phyloP scores from a whole-genome alignment of 2,329 filamentous ascomycete species.

The Aspergillus brasiliensis region DNA sequence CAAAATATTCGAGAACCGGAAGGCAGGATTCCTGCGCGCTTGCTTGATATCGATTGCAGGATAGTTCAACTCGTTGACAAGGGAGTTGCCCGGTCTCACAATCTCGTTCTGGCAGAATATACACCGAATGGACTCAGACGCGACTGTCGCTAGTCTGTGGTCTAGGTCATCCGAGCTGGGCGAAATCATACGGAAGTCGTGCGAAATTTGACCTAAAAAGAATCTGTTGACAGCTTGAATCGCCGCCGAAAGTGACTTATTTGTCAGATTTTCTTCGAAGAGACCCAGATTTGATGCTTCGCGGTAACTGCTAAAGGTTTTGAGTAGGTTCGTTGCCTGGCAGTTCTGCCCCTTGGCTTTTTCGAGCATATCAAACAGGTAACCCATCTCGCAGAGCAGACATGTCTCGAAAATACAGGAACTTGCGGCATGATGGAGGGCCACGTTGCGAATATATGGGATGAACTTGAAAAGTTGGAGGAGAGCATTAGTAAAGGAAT shows the following conservation, averaged over 20 bases:
- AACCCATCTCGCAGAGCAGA: conserved; percentile 90
- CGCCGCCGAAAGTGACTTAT: conserved; percentile 74
- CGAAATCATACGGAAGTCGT: conserved; percentile 72
- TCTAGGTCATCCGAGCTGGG: conserved; percentile 68
- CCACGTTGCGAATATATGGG: conserved; percentile 81
- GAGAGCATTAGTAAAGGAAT: conserved; percentile 92
- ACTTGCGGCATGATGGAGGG: conserved; percentile 84
- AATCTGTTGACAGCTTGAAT: conserved; percentile 86
- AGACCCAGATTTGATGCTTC: conserved; percentile 77
- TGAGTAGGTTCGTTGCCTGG: conserved; percentile 92
- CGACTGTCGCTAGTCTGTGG: conserved; percentile 56
- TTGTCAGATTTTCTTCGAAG: conserved; percentile 78
- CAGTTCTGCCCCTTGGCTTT: conserved; percentile 93
- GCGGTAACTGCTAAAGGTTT: conserved; percentile 80
- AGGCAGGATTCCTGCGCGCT: conserved; percentile 49
- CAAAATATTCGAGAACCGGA: conserved; percentile 82
- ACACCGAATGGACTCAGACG: conserved; percentile 68
- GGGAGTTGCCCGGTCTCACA: conserved; percentile 73
- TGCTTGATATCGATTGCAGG: conserved; percentile 60
- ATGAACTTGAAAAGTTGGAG: conserved; percentile 91
- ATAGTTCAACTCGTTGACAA: conserved; percentile 85
- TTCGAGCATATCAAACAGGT: conserved; percentile 95
- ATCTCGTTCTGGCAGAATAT: conserved; percentile 87
- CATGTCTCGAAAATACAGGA: conserved; percentile 81
- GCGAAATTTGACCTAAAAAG: conserved; percentile 75